Evolutionary conservation across 106 monocot species (phyloP).

Genomic region (Agapanthus africanus): DNA sequence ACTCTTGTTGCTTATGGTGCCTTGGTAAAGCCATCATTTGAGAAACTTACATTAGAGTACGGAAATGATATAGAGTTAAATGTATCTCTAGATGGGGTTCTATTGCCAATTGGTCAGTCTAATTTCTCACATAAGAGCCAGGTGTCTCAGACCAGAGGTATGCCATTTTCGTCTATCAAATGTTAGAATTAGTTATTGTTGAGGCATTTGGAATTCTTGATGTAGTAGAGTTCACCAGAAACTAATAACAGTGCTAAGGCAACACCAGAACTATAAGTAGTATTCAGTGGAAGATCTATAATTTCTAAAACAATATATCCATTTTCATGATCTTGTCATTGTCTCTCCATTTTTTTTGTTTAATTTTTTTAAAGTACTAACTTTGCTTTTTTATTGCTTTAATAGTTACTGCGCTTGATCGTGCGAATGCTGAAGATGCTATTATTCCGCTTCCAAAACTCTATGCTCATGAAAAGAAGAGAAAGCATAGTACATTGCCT

Average conservation of each 20-base stretch:
- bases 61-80: constrained; percentile 56
- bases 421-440: constrained; percentile 97
- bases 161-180: neutral
- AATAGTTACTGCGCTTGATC: constrained; percentile 72
- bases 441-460: constrained; percentile 66
- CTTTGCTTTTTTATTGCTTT: constrained; percentile 18
- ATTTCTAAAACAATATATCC: neutral
- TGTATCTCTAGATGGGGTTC: constrained; percentile 48
- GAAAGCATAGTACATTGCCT: constrained; percentile 44
- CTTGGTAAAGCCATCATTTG: constrained; percentile 75
- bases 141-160: constrained; percentile 46
- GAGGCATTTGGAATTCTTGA: neutral
- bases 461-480: constrained; percentile 68
- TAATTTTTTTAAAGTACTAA: too few species aligned
- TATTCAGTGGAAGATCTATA: neutral
- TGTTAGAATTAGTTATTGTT: neutral
- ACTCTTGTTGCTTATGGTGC: constrained; percentile 65
- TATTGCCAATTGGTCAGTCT: constrained; percentile 36
- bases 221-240: neutral
- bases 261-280: neutral
- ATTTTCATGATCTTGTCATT: neutral
- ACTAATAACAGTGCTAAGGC: neutral
- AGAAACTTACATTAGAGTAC: constrained; percentile 49
- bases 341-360: neutral
- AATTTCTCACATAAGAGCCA: constrained; percentile 31